Base-by-base conservation (phyloP, 371 early-diverging fungal species). In the Rhizopus arrhizus region DNA sequence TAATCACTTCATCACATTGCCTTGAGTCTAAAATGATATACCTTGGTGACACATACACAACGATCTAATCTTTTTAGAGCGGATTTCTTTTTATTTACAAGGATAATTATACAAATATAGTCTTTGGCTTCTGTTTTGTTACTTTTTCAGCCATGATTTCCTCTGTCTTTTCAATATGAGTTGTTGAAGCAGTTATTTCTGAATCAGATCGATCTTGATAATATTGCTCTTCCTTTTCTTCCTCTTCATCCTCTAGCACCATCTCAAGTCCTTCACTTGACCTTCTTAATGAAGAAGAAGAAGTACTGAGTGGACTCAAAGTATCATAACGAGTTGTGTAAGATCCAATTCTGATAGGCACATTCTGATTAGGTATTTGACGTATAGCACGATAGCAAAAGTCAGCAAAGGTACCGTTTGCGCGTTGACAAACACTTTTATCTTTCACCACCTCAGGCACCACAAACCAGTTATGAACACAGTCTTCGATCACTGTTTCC, bases 361-460 rank as follows among this genome's bases (percentile, higher is more conserved):
- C 8, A 15, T 48, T 48, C 28, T 48, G 48, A 28, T 48, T 46
- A 15, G 33, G 36, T 22, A 52, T 52, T 34, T 54, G 58, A 47
- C 53, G 53, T 46, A 59, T 68, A n/a, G 70, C 54, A 0, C 64
- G 59, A 55, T 70, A 74, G 32, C 66, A 66, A 48, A 79, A 79
- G 22, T 79, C 75, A 12, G 73, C 81, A 70, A 77, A 76, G 12
- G 58, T 60, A 6, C 56, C 42, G 63, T 81, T 78, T 22, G 73
- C 76, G 31, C 70, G 64, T 35, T 61, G 54, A 7, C 75, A n/a
- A 3, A 71, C 65, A 16, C 48, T 48, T 50, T 74, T 69, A 51
- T 81, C 81, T 51, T 74, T 75, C 35, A 81, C 78, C 0, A 78
- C 74, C 50, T 81, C 81, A 46, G 78, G 68, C 11, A 81, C 78